Percentiles rank a stretch among this genome's conserved stretches.
Evolutionary conservation across 495 filamentous ascomycete species (phyloP).

Genomic region (Amorphotheca resinae): DNA sequence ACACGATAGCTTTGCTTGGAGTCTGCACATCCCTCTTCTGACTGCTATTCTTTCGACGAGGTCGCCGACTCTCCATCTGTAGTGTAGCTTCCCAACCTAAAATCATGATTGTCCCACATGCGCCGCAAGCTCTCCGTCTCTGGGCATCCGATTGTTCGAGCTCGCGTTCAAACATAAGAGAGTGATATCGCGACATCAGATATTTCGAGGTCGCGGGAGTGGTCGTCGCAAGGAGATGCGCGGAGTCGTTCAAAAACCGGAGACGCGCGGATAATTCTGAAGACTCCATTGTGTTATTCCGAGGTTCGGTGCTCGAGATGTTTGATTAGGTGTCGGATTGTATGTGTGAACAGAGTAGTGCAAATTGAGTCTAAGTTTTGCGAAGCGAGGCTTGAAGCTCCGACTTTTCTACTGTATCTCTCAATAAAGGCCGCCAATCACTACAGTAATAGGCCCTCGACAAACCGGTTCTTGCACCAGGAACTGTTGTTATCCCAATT

Average conservation of each 20-base stretch:
- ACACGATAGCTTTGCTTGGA: slow-evolving; percentile 13
- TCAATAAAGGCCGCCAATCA: no score
- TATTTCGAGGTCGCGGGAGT: slow-evolving; percentile 37
- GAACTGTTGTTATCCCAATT: no score
- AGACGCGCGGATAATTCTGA: slow-evolving; percentile 19
- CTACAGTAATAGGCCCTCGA: no score
- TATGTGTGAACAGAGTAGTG: no score
- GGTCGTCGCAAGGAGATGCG: slow-evolving; percentile 32
- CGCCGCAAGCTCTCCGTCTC: slow-evolving; percentile 33
- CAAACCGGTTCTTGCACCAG: no score
- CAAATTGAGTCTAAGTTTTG: no score
- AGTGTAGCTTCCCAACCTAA: slow-evolving; percentile 26
- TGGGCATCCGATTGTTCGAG: slow-evolving; percentile 30
- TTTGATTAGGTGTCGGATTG: slow-evolving; percentile 5
- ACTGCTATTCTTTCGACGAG: slow-evolving; percentile 1
- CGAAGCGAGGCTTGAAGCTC: slow-evolving; percentile 4
- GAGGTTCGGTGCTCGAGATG: background rate
- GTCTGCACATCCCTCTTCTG: background rate
- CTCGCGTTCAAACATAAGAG: slow-evolving; percentile 30
- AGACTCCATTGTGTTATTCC: slow-evolving; percentile 9
- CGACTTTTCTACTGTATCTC: no score
- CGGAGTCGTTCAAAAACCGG: slow-evolving; percentile 33
- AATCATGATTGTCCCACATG: slow-evolving; percentile 41
- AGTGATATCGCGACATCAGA: slow-evolving; percentile 32
- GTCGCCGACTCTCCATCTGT: slow-evolving; percentile 21